Percentiles rank a stretch among this genome's conserved stretches.
Conservation (phyloP, 2,329 filamentous ascomycete genomes). For the Trichoderma asperellum region DNA sequence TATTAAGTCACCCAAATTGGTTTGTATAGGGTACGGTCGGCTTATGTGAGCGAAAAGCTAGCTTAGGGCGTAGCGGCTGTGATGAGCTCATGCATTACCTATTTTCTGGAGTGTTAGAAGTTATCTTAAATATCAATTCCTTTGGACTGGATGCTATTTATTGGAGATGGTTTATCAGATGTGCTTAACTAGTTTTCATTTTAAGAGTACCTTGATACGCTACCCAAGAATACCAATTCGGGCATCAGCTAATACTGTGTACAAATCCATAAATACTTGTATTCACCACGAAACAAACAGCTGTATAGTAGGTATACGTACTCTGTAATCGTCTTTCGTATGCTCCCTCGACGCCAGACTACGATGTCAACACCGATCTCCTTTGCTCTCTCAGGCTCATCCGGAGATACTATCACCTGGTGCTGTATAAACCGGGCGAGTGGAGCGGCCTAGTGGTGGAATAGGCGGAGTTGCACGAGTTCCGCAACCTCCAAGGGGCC, state of each 20-base stretch:
- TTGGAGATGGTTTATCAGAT: background rate
- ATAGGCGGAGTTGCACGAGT: constrained; percentile 18
- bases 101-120: background rate
- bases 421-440: background rate
- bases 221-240: too few relatives aligned
- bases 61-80: background rate
- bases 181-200: background rate
- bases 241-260: background rate
- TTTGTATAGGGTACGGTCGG: background rate
- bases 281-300: background rate
- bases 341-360: background rate
- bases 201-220: background rate
- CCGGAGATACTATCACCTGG: constrained; percentile 1
- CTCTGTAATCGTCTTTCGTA: background rate
- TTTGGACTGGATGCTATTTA: background rate
- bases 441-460: background rate
- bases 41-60: background rate
- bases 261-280: background rate
- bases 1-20: background rate
- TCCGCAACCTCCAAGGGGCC: background rate
- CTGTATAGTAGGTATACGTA: too few relatives aligned
- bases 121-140: background rate
- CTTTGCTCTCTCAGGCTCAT: background rate
- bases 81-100: background rate
- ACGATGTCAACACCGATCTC: background rate